Evolutionary conservation across 2,329 filamentous ascomycete species (phyloP).

Genomic region (Hymenoscyphus fraxineus): DNA sequence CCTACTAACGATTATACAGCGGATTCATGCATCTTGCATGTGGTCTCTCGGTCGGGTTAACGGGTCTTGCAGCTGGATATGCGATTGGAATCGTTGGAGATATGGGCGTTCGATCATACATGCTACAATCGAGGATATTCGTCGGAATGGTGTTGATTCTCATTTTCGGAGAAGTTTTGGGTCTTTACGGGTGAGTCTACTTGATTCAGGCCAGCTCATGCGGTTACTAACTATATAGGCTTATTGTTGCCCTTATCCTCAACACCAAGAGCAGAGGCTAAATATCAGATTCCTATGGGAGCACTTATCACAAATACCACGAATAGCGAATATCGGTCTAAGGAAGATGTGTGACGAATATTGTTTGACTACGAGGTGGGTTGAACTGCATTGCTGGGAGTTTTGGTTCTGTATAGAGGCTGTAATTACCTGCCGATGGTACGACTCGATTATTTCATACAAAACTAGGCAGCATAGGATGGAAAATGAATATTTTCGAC

Average conservation of each 20-base stretch:
- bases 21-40: slow-evolving; percentile 93
- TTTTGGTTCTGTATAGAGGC: slow-evolving; percentile 31
- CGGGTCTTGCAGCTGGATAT: slow-evolving; percentile 91
- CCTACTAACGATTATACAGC: slow-evolving; percentile 40
- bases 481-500: background rate
- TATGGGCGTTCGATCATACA: slow-evolving; percentile 88
- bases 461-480: slow-evolving; percentile 5
- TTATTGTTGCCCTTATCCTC: slow-evolving; percentile 89
- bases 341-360: slow-evolving; percentile 13
- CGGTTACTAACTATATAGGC: slow-evolving; percentile 51
- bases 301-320: background rate
- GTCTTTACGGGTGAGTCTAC: slow-evolving; percentile 11
- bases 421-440: slow-evolving; percentile 17
- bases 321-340: slow-evolving; percentile 1
- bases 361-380: slow-evolving; percentile 29
- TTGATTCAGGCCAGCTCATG: background rate
- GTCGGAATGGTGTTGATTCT: slow-evolving; percentile 98
- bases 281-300: background rate
- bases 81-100: slow-evolving; percentile 95
- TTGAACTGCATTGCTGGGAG: slow-evolving; percentile 32
- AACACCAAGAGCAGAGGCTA: slow-evolving; percentile 65
- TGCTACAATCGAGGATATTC: slow-evolving; percentile 93
- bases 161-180: slow-evolving; percentile 96
- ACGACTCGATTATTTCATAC: slow-evolving; percentile 26
- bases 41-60: slow-evolving; percentile 85